Conservation (phyloP, 2,329 filamentous ascomycete species). For the Chrysoporthe puriensis region DNA sequence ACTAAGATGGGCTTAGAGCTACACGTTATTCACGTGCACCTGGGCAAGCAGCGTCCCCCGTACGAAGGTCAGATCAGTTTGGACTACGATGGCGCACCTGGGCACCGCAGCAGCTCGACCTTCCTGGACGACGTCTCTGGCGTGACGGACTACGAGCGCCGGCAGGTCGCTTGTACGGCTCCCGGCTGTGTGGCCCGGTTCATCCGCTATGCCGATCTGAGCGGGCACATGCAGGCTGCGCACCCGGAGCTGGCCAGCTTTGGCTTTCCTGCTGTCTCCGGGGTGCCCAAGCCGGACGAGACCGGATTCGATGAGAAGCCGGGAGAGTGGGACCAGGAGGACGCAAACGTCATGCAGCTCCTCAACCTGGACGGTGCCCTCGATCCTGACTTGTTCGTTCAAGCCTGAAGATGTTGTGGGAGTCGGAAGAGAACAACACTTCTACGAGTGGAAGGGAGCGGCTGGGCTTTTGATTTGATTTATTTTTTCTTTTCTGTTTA, state of each 20-base stretch:
- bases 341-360: slow-evolving; percentile 35
- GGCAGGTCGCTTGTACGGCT: slow-evolving; percentile 48
- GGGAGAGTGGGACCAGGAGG: slow-evolving; percentile 32
- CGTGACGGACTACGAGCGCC: slow-evolving; percentile 42
- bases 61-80: slow-evolving; percentile 26
- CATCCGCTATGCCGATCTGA: slow-evolving; percentile 54
- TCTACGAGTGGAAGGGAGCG: not conserved
- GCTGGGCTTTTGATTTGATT: not conserved
- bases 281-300: not conserved
- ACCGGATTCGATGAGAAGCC: not conserved
- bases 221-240: slow-evolving; percentile 46
- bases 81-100: not conserved
- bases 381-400: slow-evolving; percentile 21
- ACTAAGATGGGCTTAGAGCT: slow-evolving; percentile 81
- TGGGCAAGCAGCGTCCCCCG: slow-evolving; percentile 58
- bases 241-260: slow-evolving; percentile 32
- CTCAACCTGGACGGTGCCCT: slow-evolving; percentile 30
- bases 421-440: not conserved
- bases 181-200: slow-evolving; percentile 51
- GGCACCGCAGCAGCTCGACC: slow-evolving; percentile 26
- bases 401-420: slow-evolving; percentile 4
- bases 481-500: not conserved
- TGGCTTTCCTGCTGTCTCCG: not conserved
- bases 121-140: slow-evolving; percentile 50
- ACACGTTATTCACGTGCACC: slow-evolving; percentile 81